Evolutionary conservation across 768 basidiomycete species (phyloP), one percentile per base, ranked within the genome.

Genomic region (Suillus placidus): DNA sequence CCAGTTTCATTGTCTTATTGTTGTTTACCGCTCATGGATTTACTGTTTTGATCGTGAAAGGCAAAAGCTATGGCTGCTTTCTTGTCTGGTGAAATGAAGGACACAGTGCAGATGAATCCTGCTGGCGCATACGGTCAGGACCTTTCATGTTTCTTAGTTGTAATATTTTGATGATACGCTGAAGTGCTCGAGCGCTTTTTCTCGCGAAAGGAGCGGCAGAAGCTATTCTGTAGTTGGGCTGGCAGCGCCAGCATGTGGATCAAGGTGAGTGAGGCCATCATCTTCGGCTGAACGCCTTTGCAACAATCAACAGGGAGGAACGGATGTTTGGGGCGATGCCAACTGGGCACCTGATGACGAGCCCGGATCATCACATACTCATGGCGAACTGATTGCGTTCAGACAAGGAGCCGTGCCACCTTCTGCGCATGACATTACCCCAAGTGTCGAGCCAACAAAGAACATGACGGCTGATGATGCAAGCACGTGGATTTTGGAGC

Each of bases 1-100:
- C 16, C 7, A 58, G 18, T 42, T 42, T 65, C 6, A 67, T 16
- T 26, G 37, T 9, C 16, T 51, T 9, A 13, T 14, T 37, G 34
- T 30, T 14, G 16, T 30, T 23, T 30, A 6, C 26, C 6, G 35
- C 23, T 42, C 54, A 64, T 38, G 40, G 32, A 40, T 40, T 35
- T 52, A 60, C 4, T 20, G n/a, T 58, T 56, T n/a, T n/a, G 20
- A 55, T 35, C 7, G 6, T n/a, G 10, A 20, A 52, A 93, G 93
- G 84, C 93, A 1, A 99, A 98, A 80, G 92, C 96, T 0, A 95
- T 98, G 93, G 78, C 95, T 0, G 96, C 97, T 0, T 94, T 98
- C 74, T 80, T 98, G 47, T 95, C 93, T 0, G 97, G 97, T 13
- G 97, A 99, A 78, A 97, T 98, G 89, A 90, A 91, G 74, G 94